phyloP scores from a whole-genome alignment of 192 early-diverging fungal species.

The Dissophora ornata region DNA sequence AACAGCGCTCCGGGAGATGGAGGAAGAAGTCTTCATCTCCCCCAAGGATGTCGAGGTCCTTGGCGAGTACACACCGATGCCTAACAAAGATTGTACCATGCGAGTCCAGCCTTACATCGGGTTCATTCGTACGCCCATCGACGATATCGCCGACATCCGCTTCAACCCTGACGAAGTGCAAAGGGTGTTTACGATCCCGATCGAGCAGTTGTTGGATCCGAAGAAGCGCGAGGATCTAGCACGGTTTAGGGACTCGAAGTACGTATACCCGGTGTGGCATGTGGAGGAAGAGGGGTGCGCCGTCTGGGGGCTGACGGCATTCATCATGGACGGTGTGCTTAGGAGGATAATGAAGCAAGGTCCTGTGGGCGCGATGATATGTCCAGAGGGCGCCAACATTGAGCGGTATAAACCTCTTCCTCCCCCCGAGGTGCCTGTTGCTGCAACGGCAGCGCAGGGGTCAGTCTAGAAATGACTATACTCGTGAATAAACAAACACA shows the following conservation, averaged over 20 bases:
- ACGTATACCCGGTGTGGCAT: conserved; percentile 67
- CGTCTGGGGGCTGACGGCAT: conserved; percentile 86
- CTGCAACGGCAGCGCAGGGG: not conserved
- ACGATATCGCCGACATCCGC: conserved; percentile 48
- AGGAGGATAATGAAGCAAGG: conserved; percentile 30
- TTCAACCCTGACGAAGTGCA: conserved; percentile 77
- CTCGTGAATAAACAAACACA: not conserved
- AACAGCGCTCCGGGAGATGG: conserved; percentile 86
- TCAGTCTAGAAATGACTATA: too few species aligned
- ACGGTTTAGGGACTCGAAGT: conserved; percentile 63
- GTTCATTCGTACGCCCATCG: conserved; percentile 56
- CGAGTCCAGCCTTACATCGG: conserved; percentile 74
- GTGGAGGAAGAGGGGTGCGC: conserved; percentile 56
- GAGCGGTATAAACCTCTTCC: conserved; percentile 28
- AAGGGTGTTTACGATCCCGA: conserved; percentile 74
- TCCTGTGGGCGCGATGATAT: conserved; percentile 36
- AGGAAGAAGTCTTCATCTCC: conserved; percentile 80
- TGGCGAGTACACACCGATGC: conserved; percentile 69
- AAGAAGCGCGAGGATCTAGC: conserved; percentile 39
- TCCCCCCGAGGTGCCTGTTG: not conserved
- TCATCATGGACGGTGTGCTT: conserved; percentile 72
- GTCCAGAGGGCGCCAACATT: conserved; percentile 34
- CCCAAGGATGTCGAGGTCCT: conserved; percentile 63
- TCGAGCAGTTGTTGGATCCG: conserved; percentile 72
- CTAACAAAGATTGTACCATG: conserved; percentile 68